Percentiles rank a stretch among this genome's conserved stretches.
Conservation (phyloP, 2,329 filamentous ascomycete species). For the Metarhizium humberi region DNA sequence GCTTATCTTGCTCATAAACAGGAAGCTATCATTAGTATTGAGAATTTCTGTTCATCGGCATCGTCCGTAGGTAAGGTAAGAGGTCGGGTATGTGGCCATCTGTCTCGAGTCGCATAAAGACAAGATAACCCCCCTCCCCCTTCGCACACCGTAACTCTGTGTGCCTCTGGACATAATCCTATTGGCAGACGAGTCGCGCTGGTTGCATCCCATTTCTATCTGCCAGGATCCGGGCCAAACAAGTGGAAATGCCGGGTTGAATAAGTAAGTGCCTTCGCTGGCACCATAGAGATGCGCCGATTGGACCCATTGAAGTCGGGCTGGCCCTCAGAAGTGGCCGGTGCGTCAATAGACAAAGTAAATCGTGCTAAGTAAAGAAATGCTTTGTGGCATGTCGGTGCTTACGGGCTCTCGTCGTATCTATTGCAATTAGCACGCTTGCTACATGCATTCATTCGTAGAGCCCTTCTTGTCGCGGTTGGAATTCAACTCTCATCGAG, state of each 20-base stretch:
- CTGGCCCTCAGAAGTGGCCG: too few relatives aligned
- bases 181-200: background rate
- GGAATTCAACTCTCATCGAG: background rate
- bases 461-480: background rate
- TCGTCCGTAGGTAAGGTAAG: background rate
- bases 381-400: too few relatives aligned
- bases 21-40: too few relatives aligned
- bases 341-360: background rate
- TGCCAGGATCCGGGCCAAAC: background rate
- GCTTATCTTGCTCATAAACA: too few relatives aligned
- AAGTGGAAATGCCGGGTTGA: background rate
- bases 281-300: background rate
- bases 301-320: background rate
- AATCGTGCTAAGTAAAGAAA: background rate
- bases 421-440: too few relatives aligned
- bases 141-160: slow-evolving; percentile 4
- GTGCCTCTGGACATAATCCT: background rate
- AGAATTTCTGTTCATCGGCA: too few relatives aligned
- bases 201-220: slow-evolving; percentile 1
- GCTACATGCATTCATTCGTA: too few relatives aligned
- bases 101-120: background rate
- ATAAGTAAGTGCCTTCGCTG: background rate
- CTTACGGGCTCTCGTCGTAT: background rate
- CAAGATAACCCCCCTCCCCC: background rate
- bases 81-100: background rate